Conservation (phyloP, 169 alveolate genomes). For the Cyclospora cayetanensis region DNA sequence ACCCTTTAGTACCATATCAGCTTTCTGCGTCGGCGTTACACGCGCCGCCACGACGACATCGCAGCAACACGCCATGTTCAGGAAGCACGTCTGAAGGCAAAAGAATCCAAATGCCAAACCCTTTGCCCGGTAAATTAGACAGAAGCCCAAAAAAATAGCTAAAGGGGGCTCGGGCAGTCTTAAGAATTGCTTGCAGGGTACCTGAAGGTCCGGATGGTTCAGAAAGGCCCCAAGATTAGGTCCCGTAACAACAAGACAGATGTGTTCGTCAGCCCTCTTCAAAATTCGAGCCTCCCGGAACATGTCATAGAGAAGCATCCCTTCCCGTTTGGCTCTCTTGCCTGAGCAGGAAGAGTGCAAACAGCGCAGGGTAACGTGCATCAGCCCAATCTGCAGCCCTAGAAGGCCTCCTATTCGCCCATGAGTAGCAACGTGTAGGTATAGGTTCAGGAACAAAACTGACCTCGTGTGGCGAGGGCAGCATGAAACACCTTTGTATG, state of each 20-base stretch:
- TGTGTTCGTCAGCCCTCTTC: conserved; percentile 52
- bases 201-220: conserved; percentile 64
- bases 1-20: conserved; percentile 93
- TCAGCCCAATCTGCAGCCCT: not conserved
- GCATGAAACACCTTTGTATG: conserved; percentile 59
- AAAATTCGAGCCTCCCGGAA: conserved; percentile 41
- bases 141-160: not conserved
- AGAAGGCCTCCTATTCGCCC: too few species aligned
- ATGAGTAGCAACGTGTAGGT: too few species aligned
- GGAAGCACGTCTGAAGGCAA: conserved; percentile 32
- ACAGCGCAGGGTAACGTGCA: not conserved
- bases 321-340: conserved; percentile 60
- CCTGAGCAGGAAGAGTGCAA: not conserved
- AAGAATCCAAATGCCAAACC: not conserved
- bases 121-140: not conserved
- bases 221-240: conserved; percentile 59
- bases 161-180: not conserved
- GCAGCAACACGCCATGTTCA: conserved; percentile 78
- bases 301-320: conserved; percentile 52
- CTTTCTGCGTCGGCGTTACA: conserved; percentile 96
- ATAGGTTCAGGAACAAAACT: not conserved
- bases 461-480: conserved; percentile 17
- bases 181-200: not conserved
- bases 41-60: conserved; percentile 95
- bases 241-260: conserved; percentile 63